Base-by-base conservation (phyloP, 345 rosid species). In the Firmiana major region DNA sequence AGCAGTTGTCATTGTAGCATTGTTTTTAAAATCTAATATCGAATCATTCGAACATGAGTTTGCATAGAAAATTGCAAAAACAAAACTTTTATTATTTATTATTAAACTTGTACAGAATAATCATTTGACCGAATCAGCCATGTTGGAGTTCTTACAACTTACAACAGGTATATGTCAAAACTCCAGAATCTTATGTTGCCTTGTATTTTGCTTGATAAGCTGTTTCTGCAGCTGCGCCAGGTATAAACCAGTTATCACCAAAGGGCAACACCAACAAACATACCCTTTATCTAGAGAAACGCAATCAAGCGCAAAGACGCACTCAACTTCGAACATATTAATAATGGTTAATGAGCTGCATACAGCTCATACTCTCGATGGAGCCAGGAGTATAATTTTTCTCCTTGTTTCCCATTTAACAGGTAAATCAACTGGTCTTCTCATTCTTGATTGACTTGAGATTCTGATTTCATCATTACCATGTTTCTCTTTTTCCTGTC, bases 331-430 rank as follows among this genome's bases (percentile, higher is more conserved):
- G 21, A 40, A 7, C 73, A 74, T 51, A 31, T 28, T 48, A 36
- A 43, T 55, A 36, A 71, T 45, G 38, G 64, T 60, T 48, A 21
- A 53, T 55, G 71, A 65, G 63, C 73, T 63, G 63, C n/a, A n/a
- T n/a, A n/a, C n/a, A n/a, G n/a, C 58, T 21, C 40, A 17, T 10
- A 43, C 70, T 60, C 24, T 40, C 9, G 22, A 58, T 73, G 22
- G 42, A 60, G 17, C 69, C 22, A 19, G 65, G 62, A 31, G 63
- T 17, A 31, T 51, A 62, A 43, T 42, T 71, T 31, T 8, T 74
- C 79, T 76, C 77, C 62, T 2, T 67, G n/a, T 26, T 16, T 58
- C 42, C 68, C 48, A 16, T 60, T n/a, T 59, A 49, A 63, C 57
- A 6, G 63, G 64, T 48, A 66, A 73, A 46, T 1, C 55, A 40